These are phyloP conservation scores for Aspergillus hiratsukae DNA, from an alignment of 2,329 filamentous ascomycete genomes.

Conservation along the genomic window DNA sequence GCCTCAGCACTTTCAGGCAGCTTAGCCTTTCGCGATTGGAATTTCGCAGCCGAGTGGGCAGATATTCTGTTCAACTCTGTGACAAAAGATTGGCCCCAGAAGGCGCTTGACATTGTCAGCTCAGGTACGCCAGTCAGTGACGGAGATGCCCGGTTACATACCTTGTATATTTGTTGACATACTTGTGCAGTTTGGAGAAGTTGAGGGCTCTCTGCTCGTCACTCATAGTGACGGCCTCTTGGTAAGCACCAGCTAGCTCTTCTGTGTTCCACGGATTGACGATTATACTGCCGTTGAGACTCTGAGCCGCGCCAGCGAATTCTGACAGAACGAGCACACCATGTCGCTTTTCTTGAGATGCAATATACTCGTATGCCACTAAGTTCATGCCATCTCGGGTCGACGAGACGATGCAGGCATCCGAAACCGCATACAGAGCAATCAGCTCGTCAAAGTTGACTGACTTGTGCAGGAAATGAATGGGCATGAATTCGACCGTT, in stretches of 20 bases:
- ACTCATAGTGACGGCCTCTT: conserved; percentile 91
- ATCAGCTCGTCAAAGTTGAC: conserved; percentile 89
- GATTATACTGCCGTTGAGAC: conserved; percentile 81
- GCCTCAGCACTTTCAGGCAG: conserved; percentile 9
- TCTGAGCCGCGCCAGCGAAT: conserved; percentile 89
- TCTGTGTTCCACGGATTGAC: conserved; percentile 98
- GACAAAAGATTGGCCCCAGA: conserved; percentile 95
- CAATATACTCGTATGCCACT: conserved; percentile 94
- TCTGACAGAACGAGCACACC: conserved; percentile 91
- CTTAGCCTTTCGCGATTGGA: conserved; percentile 29
- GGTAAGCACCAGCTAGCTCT: conserved; percentile 84
- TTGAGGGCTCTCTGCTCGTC: conserved; percentile 77
- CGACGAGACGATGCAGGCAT: conserved; percentile 82
- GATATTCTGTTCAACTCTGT: conserved; percentile 67
- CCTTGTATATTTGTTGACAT: conserved; percentile 92
- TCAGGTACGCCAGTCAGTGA: neutral
- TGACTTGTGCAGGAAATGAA: conserved; percentile 94
- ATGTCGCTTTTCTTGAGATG: conserved; percentile 79
- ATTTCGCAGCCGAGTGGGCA: conserved; percentile 33
- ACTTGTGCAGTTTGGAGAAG: conserved; percentile 83
- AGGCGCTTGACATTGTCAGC: conserved; percentile 56
- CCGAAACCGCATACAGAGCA: conserved; percentile 81
- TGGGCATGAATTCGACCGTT: conserved; percentile 95
- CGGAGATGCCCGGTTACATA: conserved; percentile 22
- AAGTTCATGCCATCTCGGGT: conserved; percentile 96